A percentile compares a stretch with the other conserved stretches of the same genome.
phyloP scores from a whole-genome alignment of 345 rosid species.

The Citrus medica region DNA sequence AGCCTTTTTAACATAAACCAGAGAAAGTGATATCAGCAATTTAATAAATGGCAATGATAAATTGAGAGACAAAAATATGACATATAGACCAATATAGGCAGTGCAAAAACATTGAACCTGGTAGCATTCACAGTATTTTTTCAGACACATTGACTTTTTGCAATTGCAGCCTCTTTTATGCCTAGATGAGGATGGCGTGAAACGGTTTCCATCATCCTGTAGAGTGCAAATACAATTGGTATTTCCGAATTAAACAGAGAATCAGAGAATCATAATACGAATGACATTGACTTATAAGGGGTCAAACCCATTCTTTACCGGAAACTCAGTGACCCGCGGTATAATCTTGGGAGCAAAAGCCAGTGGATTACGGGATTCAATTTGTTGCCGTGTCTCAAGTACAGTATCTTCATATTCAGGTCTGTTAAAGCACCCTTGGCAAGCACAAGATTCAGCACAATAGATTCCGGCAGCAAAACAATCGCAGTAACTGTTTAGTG shows the following conservation, averaged over 20 bases:
- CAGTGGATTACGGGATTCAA: constrained; percentile 58
- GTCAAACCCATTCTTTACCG: constrained; percentile 18
- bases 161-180: constrained; percentile 71
- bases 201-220: constrained; percentile 39
- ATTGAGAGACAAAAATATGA: neutral
- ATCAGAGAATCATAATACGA: neutral
- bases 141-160: constrained; percentile 62
- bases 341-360: constrained; percentile 68
- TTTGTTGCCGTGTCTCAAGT: constrained; percentile 48
- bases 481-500: constrained; percentile 56
- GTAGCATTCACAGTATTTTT: constrained; percentile 73
- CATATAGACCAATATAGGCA: neutral
- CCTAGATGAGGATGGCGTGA: constrained; percentile 43
- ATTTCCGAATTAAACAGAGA: neutral
- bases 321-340: constrained; percentile 19
- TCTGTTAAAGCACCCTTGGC: constrained; percentile 55
- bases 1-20: constrained; percentile 25
- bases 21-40: constrained; percentile 47
- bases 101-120: constrained; percentile 35
- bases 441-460: constrained; percentile 53
- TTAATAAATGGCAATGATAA: constrained; percentile 7
- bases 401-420: constrained; percentile 51
- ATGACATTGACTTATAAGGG: neutral
- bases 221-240: constrained; percentile 8
- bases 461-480: constrained; percentile 66